Base-by-base conservation (phyloP, 441 rosid species). In the Rhodomyrtus psidioides region DNA sequence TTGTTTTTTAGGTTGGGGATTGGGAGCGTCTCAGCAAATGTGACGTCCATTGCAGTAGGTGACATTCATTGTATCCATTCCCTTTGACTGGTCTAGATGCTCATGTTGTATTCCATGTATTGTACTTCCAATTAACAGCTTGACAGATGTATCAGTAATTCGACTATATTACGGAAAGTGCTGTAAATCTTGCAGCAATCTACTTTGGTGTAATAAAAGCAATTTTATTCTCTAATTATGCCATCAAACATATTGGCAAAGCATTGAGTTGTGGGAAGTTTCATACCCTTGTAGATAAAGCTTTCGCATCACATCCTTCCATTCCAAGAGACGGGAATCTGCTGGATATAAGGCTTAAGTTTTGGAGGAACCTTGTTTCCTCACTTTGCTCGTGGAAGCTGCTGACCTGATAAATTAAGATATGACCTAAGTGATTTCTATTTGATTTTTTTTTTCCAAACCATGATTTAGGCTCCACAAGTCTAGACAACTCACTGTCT, bases 401-500 rank as follows among this genome's bases (percentile, higher is more conserved):
- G 2, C 49, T 34, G 49, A 65, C 49, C 24, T 21, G 79, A 65
- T 65, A 65, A 65, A 34, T 34, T 34, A 65, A 70, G 49, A 21
- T 21, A 70, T 39, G 4, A 70, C n/a, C 79, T 21, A 70, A 21
- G 51, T 70, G 79, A n/a, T 23, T 34, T 44, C 79, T 70, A 5
- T 70, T 44, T 34, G 79, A 70, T 21, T 46, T 39, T 39, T 70
- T 59, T 27, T 4, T 7, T 3, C 53, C 53, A 89, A 95, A 96
- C 99, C 98, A 95, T 6, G 92, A 89, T 34, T 95, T 93, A 49
- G 95, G 94, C 84, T 95, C 96, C 14, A 91, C 88, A 6, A 93
- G 91, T 88, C 92, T 91, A 19, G 93, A 86, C 76, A 93, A 88
- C 85, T 92, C 96, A 44, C 89, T 83, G 9, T 93, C 92, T 86